Evolutionary conservation across 176 grass and related monocot genomes (phyloP).

Genomic region (Coix lacrymajobi): DNA sequence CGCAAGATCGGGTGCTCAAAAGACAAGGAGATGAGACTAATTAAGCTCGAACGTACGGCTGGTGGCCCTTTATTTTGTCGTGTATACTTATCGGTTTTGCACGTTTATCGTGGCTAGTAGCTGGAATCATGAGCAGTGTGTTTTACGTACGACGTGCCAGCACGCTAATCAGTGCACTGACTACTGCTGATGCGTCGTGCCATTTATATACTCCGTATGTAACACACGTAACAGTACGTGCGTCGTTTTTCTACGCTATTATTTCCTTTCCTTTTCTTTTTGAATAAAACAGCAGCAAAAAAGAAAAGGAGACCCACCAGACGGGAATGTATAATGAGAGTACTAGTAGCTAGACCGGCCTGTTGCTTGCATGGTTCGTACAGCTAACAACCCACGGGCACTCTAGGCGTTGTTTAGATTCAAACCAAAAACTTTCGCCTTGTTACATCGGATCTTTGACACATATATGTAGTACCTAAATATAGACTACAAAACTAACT

Average conservation of each 20-base stretch:
- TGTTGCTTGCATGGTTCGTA: no score
- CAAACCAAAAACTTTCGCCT: no score
- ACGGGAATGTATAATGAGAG: background rate
- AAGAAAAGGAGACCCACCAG: background rate
- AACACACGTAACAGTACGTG: background rate
- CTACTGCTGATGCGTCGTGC: background rate
- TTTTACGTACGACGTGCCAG: background rate
- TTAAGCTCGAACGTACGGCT: background rate
- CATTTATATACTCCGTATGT: background rate
- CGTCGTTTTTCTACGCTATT: background rate
- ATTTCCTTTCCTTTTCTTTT: background rate
- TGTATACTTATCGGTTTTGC: background rate
- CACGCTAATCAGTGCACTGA: background rate
- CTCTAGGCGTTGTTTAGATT: no score
- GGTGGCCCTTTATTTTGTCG: background rate
- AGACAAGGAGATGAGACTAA: background rate
- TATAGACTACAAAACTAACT: no score
- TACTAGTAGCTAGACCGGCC: no score
- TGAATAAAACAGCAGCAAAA: background rate
- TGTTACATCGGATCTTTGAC: no score
- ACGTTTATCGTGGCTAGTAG: background rate
- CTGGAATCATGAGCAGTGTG: background rate
- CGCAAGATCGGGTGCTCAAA: background rate
- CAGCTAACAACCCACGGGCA: no score
- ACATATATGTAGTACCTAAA: no score